Evolutionary conservation across 2,329 filamentous ascomycete species (phyloP).

Genomic region (Sporothrix phasma): DNA sequence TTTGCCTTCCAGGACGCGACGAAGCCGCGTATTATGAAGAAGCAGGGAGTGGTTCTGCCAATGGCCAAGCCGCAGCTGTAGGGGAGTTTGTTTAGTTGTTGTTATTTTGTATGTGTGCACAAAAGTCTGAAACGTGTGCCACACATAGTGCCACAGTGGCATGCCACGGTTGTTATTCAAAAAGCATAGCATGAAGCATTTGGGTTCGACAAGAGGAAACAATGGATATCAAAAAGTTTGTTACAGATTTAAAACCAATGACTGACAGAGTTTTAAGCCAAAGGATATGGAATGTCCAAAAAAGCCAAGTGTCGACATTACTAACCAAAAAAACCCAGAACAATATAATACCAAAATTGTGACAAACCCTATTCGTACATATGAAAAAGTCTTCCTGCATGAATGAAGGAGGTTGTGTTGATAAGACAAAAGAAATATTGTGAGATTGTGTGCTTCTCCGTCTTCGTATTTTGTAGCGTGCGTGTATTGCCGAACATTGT

Average conservation of each 20-base stretch:
- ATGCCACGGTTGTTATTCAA: conserved; percentile 2
- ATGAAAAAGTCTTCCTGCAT: conserved; percentile 1
- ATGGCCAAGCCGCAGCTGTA: conserved; percentile 61
- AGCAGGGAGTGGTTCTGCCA: conserved; percentile 80
- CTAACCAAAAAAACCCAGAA: background rate
- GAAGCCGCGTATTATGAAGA: conserved; percentile 81
- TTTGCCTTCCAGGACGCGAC: conserved; percentile 81
- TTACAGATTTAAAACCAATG: background rate
- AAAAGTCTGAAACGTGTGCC: background rate
- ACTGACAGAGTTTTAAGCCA: background rate
- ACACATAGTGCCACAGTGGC: too few relatives aligned
- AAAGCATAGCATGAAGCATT: conserved; percentile 6
- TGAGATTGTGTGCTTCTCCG: background rate
- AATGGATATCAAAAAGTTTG: conserved; percentile 4
- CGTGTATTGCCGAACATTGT: background rate
- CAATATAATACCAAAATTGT: background rate
- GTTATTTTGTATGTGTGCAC: too few relatives aligned
- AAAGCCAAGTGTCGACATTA: background rate
- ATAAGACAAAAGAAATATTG: background rate
- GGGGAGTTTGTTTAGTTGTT: background rate
- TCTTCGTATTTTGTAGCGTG: background rate
- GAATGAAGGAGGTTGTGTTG: background rate
- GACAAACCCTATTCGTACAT: conserved; percentile 10
- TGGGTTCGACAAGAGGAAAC: background rate
- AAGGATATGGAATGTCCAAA: background rate